Conservation (phyloP, 2,329 filamentous ascomycete genomes). For the Aspergillus fructus region DNA sequence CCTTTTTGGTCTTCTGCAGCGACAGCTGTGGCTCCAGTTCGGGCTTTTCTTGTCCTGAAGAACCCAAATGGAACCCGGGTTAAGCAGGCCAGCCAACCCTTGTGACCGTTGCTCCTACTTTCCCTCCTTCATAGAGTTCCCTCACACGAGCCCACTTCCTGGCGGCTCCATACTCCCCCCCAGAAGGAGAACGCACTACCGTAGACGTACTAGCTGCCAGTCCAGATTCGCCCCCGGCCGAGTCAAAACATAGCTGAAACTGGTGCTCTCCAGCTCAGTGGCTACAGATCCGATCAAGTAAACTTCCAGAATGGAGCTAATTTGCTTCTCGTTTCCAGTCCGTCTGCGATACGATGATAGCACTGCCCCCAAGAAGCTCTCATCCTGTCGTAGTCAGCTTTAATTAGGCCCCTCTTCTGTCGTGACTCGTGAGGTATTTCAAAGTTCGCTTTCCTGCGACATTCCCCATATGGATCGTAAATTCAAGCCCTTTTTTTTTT, state of each 20-base stretch:
- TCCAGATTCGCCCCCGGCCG: neutral
- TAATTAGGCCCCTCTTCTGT: no score
- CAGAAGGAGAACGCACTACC: neutral
- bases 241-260: constrained; percentile 21
- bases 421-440: neutral
- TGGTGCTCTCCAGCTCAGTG: neutral
- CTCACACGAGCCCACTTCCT: neutral
- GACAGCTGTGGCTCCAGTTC: neutral
- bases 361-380: neutral
- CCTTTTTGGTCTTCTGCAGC: constrained; percentile 10
- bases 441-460: neutral
- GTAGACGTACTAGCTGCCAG: neutral
- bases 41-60: constrained; percentile 8
- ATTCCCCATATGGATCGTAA: constrained; percentile 1
- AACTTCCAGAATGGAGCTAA: constrained; percentile 23
- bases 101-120: neutral
- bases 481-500: neutral
- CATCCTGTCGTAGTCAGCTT: neutral
- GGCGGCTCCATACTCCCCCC: no score
- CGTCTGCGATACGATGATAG: neutral
- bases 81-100: neutral
- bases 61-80: neutral
- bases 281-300: constrained; percentile 12
- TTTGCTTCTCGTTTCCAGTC: neutral
- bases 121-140: neutral